phyloP scores from a whole-genome alignment of 2,329 filamentous ascomycete species.

The Periconia digitata region DNA sequence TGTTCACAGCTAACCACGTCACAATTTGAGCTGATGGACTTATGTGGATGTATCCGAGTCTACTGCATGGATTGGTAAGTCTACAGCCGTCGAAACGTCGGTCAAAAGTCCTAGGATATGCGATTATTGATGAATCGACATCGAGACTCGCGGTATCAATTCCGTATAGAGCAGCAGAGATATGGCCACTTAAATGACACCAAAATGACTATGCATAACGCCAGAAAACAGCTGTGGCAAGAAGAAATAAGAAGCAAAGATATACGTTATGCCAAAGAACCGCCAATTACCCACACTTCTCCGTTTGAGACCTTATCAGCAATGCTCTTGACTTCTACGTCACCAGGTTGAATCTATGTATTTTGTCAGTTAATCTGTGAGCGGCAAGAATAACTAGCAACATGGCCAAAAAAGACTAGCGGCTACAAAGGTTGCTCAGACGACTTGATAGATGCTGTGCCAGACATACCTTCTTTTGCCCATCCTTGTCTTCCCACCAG shows the following conservation, averaged over 20 bases:
- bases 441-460: too few species aligned
- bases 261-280: conserved; percentile 51
- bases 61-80: background rate
- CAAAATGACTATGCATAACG: background rate
- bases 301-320: conserved; percentile 81
- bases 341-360: conserved; percentile 71
- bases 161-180: background rate
- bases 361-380: conserved; percentile 10
- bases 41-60: background rate
- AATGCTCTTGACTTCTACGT: conserved; percentile 74
- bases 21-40: too few species aligned
- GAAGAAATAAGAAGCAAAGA: background rate
- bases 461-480: conserved; percentile 64
- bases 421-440: background rate
- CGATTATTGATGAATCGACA: background rate
- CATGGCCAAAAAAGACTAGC: too few species aligned
- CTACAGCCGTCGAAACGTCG: background rate
- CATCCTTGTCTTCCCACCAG: conserved; percentile 78
- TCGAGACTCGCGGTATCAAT: background rate
- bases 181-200: background rate
- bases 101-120: background rate
- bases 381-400: background rate
- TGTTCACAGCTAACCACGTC: background rate
- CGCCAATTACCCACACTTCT: conserved; percentile 77
- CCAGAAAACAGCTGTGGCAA: background rate